phyloP scores from a whole-genome alignment of 176 grass and related monocot species.

The Rhynchospora tenuis region DNA sequence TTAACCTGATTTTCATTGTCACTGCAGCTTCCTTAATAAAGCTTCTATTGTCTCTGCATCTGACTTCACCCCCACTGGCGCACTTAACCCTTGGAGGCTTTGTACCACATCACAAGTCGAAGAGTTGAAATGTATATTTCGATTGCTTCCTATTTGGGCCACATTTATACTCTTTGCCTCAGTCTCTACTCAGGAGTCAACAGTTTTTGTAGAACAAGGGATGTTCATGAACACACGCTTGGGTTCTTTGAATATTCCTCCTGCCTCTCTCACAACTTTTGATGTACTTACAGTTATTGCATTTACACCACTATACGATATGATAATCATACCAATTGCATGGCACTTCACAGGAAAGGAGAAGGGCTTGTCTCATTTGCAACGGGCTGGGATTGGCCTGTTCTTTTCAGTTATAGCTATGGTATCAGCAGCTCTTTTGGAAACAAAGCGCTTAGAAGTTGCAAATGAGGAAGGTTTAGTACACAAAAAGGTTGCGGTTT shows the following conservation, averaged over 20 bases:
- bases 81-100: constrained; percentile 28
- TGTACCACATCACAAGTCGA: constrained; percentile 44
- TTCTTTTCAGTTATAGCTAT: constrained; percentile 38
- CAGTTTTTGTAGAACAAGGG: constrained; percentile 47
- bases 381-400: constrained; percentile 37
- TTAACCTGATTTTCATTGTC: background rate
- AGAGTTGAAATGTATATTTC: constrained; percentile 41
- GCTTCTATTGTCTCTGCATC: constrained; percentile 27
- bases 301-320: constrained; percentile 40
- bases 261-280: constrained; percentile 37
- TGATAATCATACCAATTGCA: constrained; percentile 26
- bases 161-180: constrained; percentile 36
- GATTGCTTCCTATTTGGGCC: constrained; percentile 48
- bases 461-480: constrained; percentile 14
- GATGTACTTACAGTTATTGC: constrained; percentile 24
- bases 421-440: constrained; percentile 31
- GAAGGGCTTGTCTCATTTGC: constrained; percentile 43
- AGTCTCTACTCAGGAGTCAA: constrained; percentile 35
- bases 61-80: constrained; percentile 9
- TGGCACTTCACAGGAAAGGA: constrained; percentile 35
- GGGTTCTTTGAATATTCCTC: constrained; percentile 29
- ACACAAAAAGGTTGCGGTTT: constrained; percentile 3
- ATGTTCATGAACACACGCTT: constrained; percentile 24
- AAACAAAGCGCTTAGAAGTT: constrained; percentile 30
- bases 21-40: constrained; percentile 40